These are phyloP conservation scores for Cytospora mali DNA, from an alignment of 2,329 filamentous ascomycete species.

Conservation along the genomic window DNA sequence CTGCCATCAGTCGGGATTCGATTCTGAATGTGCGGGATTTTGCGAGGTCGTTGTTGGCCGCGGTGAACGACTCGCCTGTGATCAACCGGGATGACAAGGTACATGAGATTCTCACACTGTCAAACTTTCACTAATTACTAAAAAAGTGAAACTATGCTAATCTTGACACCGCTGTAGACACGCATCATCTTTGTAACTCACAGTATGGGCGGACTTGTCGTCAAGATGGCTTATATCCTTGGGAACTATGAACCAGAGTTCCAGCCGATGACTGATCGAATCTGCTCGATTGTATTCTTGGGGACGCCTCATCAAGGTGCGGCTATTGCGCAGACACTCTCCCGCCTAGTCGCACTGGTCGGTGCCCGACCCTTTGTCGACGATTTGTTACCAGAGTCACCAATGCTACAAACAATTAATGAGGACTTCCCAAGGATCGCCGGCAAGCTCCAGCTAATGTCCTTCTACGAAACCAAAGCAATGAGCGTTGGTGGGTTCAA, in stretches of 20 bases:
- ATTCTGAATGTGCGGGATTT: conserved; percentile 40
- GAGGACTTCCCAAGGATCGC: conserved; percentile 38
- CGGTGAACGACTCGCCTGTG: conserved; percentile 35
- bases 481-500: conserved; percentile 33
- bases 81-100: conserved; percentile 29
- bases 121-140: not conserved
- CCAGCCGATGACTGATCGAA: conserved; percentile 29
- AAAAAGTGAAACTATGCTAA: not conserved
- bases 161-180: conserved; percentile 18
- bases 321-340: conserved; percentile 34
- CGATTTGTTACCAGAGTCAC: conserved; percentile 36
- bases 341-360: conserved; percentile 31
- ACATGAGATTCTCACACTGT: conserved; percentile 13
- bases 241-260: conserved; percentile 33
- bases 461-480: conserved; percentile 38
- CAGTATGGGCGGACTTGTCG: conserved; percentile 44
- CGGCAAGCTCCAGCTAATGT: conserved; percentile 34
- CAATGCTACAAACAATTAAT: conserved; percentile 37
- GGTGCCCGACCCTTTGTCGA: conserved; percentile 36
- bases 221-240: conserved; percentile 41
- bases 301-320: conserved; percentile 42
- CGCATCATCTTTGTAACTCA: conserved; percentile 41
- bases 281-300: conserved; percentile 41
- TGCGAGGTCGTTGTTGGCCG: conserved; percentile 35
- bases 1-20: conserved; percentile 29